phyloP scores from a whole-genome alignment of 2,329 filamentous ascomycete species.

The Triangularia verruculosa region DNA sequence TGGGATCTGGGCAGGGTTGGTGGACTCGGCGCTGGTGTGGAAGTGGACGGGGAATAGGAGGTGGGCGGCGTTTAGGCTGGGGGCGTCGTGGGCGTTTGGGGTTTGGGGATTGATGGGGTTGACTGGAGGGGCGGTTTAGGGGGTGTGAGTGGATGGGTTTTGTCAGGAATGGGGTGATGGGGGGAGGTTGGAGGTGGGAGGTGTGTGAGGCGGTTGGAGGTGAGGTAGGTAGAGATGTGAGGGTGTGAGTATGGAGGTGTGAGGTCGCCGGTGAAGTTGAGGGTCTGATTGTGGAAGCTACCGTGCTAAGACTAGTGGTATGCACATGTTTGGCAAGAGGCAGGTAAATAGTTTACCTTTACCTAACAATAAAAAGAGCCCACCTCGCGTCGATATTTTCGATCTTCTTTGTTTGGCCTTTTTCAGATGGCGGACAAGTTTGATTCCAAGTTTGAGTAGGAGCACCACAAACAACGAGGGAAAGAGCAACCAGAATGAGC shows the following conservation, averaged over 20 bases:
- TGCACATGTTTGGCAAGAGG: too few relatives aligned
- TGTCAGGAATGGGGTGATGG: neutral
- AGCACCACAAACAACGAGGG: neutral
- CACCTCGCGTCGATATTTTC: too few relatives aligned
- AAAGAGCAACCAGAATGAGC: neutral
- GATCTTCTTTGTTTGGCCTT: neutral
- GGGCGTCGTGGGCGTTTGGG: slow-evolving; percentile 19
- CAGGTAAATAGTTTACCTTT: neutral
- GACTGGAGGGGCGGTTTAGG: too few relatives aligned
- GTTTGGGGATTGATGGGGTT: slow-evolving; percentile 2
- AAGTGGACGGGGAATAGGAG: slow-evolving; percentile 22
- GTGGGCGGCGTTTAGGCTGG: slow-evolving; percentile 24
- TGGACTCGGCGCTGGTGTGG: slow-evolving; percentile 31
- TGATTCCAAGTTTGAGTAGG: neutral
- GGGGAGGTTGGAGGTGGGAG: neutral
- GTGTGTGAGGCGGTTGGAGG: neutral
- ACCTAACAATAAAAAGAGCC: too few relatives aligned
- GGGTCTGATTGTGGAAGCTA: too few relatives aligned
- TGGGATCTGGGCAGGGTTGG: slow-evolving; percentile 27
- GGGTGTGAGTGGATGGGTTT: too few relatives aligned
- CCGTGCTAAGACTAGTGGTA: too few relatives aligned
- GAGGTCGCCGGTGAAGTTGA: too few relatives aligned
- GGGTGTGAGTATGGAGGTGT: too few relatives aligned
- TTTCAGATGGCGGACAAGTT: neutral
- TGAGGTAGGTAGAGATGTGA: neutral